Conservation (phyloP, 169 alveolate species). For the Plasmodium relictum region DNA sequence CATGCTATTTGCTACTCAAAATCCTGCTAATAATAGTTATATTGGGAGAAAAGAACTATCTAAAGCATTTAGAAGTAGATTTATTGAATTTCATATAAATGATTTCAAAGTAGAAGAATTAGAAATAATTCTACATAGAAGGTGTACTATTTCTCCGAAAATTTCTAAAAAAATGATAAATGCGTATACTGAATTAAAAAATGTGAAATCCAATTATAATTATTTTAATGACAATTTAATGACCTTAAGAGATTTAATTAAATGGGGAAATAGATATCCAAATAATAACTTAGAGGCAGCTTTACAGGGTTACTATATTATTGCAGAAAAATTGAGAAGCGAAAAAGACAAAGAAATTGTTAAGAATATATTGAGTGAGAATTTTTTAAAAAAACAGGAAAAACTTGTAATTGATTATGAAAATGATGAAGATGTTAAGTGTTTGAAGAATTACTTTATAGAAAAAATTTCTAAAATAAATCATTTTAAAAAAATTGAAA, state of each 20-base stretch:
- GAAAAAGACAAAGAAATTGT: constrained; percentile 90
- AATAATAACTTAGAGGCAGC: constrained; percentile 89
- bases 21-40: constrained; percentile 98
- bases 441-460: constrained; percentile 26
- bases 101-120: constrained; percentile 95
- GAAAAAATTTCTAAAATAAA: constrained; percentile 6
- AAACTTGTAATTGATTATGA: constrained; percentile 16
- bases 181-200: constrained; percentile 93
- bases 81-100: constrained; percentile 95
- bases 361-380: constrained; percentile 83
- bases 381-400: constrained; percentile 38
- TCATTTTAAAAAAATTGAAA: background rate
- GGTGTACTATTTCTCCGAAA: constrained; percentile 96
- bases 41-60: constrained; percentile 99
- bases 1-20: constrained; percentile 99
- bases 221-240: constrained; percentile 88
- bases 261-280: constrained; percentile 97
- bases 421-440: constrained; percentile 19
- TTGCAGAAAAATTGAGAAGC: constrained; percentile 96
- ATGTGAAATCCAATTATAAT: constrained; percentile 88
- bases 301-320: constrained; percentile 93
- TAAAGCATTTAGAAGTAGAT: constrained; percentile 98
- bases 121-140: constrained; percentile 92
- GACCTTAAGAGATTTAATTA: constrained; percentile 98
- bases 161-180: constrained; percentile 94